Base-by-base conservation (phyloP, 305 asterid species). In the Plantago rigida region DNA sequence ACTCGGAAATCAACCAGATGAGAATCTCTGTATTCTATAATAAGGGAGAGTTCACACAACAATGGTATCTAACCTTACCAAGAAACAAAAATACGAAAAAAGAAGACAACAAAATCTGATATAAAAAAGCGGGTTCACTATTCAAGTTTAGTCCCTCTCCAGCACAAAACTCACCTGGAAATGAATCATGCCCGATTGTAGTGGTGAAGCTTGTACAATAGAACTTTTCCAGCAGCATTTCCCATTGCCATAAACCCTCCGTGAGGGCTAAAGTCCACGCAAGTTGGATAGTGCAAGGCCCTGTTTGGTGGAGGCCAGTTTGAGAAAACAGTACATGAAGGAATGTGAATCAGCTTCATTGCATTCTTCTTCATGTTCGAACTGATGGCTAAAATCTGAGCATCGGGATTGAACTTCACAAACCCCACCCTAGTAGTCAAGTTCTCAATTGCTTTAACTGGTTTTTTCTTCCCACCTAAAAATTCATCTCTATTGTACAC, bases 161-260 rank as follows among this genome's bases (percentile, higher is more conserved):
- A 53, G 13, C 7, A 5, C 59, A 28, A 9, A 46, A 29, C 53
- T 19, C 36, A 34, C 34, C n/a, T 5, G 29, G 60, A 13, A 36
- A 12, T 36, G 63, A 45, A 52, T n/a, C 70, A 49, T 0, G 96
- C 95, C 66, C 81, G 82, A 71, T 82, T 78, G 75, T 87, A 87
- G 68, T 91, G 95, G 77, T 91, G 95, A 76, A 91, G 78, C 84
- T 87, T 91, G 80, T 85, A 91, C 59, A 87, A 53, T 65, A 84
- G 17, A 34, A 87, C 95, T 44, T 83, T 86, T 7, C 98, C 98
- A 12, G 78, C 81, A 62, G 96, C 90, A 75, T 91, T 86, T 13
- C 93, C 96, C 77, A 79, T 47, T 0, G 93, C 88, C 95, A 91
- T 82, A 51, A 84, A 91, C 46, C 98, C 97, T 42, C 97, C 95